Evolutionary conservation across 176 grass and related monocot genomes (phyloP).

Genomic region (Juncus effusus): DNA sequence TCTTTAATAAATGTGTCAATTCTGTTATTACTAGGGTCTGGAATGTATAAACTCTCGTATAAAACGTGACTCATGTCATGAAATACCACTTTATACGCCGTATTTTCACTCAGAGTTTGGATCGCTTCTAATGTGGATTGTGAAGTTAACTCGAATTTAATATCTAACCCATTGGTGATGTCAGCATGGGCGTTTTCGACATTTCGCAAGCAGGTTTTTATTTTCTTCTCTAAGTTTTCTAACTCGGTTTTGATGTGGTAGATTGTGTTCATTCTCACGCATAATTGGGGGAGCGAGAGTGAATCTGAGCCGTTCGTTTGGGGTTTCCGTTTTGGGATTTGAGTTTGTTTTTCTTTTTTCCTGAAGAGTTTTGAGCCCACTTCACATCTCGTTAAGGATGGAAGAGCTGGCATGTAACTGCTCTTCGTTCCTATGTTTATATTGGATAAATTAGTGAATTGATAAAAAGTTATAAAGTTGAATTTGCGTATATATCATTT

Average conservation of each 20-base stretch:
- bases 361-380: slow-evolving; percentile 83
- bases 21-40: slow-evolving; percentile 62
- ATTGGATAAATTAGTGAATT: no score
- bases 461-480: no score
- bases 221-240: slow-evolving; percentile 91
- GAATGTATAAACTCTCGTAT: slow-evolving; percentile 76
- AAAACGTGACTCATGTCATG: slow-evolving; percentile 73
- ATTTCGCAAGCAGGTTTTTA: slow-evolving; percentile 85
- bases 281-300: slow-evolving; percentile 68
- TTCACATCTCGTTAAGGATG: slow-evolving; percentile 79
- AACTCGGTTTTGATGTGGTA: slow-evolving; percentile 71
- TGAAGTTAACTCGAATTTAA: slow-evolving; percentile 84
- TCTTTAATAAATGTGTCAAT: slow-evolving; percentile 58
- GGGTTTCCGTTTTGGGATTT: slow-evolving; percentile 56
- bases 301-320: slow-evolving; percentile 60
- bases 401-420: slow-evolving; percentile 76
- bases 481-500: no score
- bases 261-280: slow-evolving; percentile 82
- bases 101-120: slow-evolving; percentile 77
- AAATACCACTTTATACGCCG: slow-evolving; percentile 90
- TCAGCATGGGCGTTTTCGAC: slow-evolving; percentile 90
- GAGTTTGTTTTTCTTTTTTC: slow-evolving; percentile 88
- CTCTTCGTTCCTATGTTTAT: slow-evolving; percentile 48
- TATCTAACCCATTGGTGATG: slow-evolving; percentile 74
- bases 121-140: slow-evolving; percentile 76